phyloP scores from a whole-genome alignment of 306 rosid species.

The Luffa aegyptiaca region DNA sequence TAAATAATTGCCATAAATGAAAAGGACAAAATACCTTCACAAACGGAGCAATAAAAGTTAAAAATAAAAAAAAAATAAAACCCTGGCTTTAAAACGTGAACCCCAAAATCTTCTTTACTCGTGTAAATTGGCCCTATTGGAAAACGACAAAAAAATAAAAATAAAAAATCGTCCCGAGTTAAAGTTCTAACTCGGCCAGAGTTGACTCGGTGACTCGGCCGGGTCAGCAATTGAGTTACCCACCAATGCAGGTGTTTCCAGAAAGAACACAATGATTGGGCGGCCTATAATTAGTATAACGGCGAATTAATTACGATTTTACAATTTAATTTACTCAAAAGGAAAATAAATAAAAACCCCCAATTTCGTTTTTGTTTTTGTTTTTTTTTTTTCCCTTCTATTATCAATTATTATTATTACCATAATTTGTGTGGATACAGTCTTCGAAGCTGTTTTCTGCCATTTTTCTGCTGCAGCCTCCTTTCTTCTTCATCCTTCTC shows the following conservation, averaged over 20 bases:
- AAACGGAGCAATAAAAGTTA: not conserved
- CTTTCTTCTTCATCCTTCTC: constrained; percentile 11
- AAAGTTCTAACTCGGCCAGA: not conserved
- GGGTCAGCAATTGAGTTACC: not conserved
- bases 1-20: not conserved
- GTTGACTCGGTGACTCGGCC: not conserved
- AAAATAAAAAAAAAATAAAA: not conserved
- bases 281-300: not conserved
- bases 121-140: not conserved
- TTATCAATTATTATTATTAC: not conserved
- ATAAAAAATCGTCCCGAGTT: not conserved
- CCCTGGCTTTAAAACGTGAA: not conserved
- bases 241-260: constrained; percentile 9
- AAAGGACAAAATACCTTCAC: not conserved
- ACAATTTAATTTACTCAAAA: not conserved
- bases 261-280: constrained; percentile 16
- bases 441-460: constrained; percentile 31
- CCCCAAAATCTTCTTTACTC: not conserved
- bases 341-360: not conserved
- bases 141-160: not conserved
- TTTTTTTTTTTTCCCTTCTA: not conserved
- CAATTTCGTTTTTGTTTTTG: not conserved
- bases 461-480: constrained; percentile 18
- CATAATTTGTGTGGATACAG: constrained; percentile 60
- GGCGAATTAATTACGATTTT: constrained; percentile 10